These are phyloP conservation scores for Macadamia tetraphylla DNA, from an alignment of 164 flowering plant genomes.

Conservation along the genomic window DNA sequence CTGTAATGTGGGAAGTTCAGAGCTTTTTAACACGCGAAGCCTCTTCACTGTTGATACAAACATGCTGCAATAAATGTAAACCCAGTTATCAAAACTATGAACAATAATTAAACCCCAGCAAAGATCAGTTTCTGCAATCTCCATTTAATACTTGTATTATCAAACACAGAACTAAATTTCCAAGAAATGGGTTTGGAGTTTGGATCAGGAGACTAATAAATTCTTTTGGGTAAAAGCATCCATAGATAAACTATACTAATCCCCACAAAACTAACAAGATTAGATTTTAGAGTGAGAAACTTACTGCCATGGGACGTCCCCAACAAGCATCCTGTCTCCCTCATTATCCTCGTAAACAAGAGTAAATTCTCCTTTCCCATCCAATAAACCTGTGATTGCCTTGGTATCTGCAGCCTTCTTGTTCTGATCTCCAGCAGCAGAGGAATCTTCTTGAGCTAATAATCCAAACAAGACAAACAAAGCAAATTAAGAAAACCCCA, in stretches of 20 bases:
- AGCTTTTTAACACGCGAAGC: slow-evolving; percentile 49
- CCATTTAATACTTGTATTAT: too few relatives aligned
- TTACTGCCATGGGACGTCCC: slow-evolving; percentile 97
- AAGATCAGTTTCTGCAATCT: too few relatives aligned
- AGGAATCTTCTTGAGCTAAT: slow-evolving; percentile 73
- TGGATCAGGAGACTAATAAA: too few relatives aligned
- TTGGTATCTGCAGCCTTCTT: slow-evolving; percentile 38
- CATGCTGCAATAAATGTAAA: slow-evolving; percentile 34
- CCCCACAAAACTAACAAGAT: slow-evolving; percentile 8
- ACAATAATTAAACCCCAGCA: background rate
- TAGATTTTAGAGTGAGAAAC: slow-evolving; percentile 22
- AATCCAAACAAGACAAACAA: slow-evolving; percentile 4
- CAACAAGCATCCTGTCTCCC: slow-evolving; percentile 94
- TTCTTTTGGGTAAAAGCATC: too few relatives aligned
- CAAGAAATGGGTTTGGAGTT: background rate
- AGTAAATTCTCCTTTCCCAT: slow-evolving; percentile 90
- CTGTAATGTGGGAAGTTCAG: slow-evolving; percentile 29
- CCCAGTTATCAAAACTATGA: background rate
- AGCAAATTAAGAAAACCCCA: slow-evolving; percentile 3
- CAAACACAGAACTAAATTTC: background rate
- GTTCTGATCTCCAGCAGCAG: slow-evolving; percentile 39
- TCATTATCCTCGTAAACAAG: slow-evolving; percentile 88
- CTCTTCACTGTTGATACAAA: slow-evolving; percentile 53
- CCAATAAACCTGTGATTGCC: slow-evolving; percentile 62
- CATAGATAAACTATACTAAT: background rate